These are phyloP conservation scores for Magnaporthiopsis incrustans DNA, from an alignment of 2,329 filamentous ascomycete species.

Conservation along the genomic window DNA sequence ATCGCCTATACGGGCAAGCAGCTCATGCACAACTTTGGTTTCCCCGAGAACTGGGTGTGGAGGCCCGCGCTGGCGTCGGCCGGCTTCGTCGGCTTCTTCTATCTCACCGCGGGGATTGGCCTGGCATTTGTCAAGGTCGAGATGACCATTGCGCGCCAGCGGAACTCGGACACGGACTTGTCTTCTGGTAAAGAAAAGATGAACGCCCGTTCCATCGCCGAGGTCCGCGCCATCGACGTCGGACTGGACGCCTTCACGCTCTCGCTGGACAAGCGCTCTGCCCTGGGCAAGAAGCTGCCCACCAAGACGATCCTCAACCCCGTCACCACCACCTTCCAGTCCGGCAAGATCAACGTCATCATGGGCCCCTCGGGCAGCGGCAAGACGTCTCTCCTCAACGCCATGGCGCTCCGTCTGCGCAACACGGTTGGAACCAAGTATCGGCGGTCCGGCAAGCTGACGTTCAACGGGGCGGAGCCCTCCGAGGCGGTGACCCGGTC, in stretches of 20 bases:
- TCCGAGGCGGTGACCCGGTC: conserved; percentile 62
- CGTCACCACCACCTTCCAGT: conserved; percentile 57
- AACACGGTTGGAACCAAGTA: conserved; percentile 57
- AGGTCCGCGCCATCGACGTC: conserved; percentile 55
- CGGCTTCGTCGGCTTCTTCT: conserved; percentile 56
- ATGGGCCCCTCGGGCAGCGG: conserved; percentile 75
- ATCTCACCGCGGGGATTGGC: conserved; percentile 50
- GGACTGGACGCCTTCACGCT: conserved; percentile 57
- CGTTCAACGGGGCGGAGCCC: conserved; percentile 62
- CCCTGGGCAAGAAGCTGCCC: conserved; percentile 41
- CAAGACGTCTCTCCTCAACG: conserved; percentile 67
- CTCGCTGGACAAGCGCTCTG: conserved; percentile 52
- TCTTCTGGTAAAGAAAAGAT: conserved; percentile 67
- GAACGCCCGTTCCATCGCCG: conserved; percentile 39
- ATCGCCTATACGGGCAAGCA: conserved; percentile 61
- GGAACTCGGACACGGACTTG: conserved; percentile 49
- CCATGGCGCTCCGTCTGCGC: conserved; percentile 44
- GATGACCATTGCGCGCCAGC: conserved; percentile 60
- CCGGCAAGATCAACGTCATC: conserved; percentile 45
- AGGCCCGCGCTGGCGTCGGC: conserved; percentile 56
- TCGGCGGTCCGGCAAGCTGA: conserved; percentile 49
- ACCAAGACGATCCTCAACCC: conserved; percentile 57
- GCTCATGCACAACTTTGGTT: conserved; percentile 60
- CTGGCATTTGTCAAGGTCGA: conserved; percentile 58
- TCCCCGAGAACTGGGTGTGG: conserved; percentile 59